Conservation (phyloP, 1,284 basidiomycete species). For the Phellinidium pouzarii region DNA sequence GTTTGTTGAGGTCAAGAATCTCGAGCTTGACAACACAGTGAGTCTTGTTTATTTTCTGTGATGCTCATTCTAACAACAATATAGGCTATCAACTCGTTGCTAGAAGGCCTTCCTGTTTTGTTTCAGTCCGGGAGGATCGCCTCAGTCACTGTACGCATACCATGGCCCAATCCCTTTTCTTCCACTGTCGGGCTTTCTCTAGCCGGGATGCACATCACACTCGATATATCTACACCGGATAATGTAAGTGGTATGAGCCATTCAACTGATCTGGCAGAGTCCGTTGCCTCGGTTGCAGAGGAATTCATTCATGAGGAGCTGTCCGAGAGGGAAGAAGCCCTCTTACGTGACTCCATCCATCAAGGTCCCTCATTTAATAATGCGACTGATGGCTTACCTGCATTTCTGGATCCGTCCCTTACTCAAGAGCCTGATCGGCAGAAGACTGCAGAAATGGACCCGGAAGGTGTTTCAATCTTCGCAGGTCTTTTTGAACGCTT, state of each 20-base stretch:
- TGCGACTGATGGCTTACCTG: constrained; percentile 41
- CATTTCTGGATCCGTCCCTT: constrained; percentile 56
- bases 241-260: constrained; percentile 19
- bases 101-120: constrained; percentile 62
- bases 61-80: constrained; percentile 2
- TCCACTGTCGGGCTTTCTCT: constrained; percentile 64
- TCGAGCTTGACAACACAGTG: constrained; percentile 75
- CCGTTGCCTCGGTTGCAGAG: constrained; percentile 75
- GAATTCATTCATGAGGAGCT: constrained; percentile 82
- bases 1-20: constrained; percentile 76
- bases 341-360: constrained; percentile 65
- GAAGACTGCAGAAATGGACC: constrained; percentile 1
- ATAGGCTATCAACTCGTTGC: constrained; percentile 75
- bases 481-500: constrained; percentile 80
- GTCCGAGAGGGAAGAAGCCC: constrained; percentile 61
- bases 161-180: constrained; percentile 69
- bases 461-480: constrained; percentile 69
- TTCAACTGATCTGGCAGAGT: constrained; percentile 55
- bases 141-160: constrained; percentile 68
- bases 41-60: constrained; percentile 27
- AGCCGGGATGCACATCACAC: constrained; percentile 54
- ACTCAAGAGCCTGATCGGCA: constrained; percentile 50
- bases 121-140: constrained; percentile 69
- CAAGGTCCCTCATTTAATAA: constrained; percentile 29
- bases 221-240: constrained; percentile 40